A percentile compares a stretch with the other conserved stretches of the same genome.
phyloP scores from a whole-genome alignment of 495 filamentous ascomycete species.

The Clavariopsis aquatica region DNA sequence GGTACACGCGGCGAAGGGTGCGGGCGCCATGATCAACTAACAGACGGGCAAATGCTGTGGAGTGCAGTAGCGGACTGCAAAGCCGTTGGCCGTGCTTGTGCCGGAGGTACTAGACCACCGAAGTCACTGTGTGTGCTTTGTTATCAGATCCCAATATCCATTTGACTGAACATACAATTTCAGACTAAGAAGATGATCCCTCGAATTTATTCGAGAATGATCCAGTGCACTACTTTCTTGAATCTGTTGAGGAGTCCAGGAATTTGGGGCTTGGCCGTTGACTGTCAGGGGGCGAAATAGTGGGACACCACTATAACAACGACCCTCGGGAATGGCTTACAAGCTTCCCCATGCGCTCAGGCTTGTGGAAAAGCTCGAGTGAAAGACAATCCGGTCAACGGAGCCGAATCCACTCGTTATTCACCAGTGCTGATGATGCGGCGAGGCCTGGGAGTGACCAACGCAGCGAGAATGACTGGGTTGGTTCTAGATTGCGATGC shows the following conservation, averaged over 20 bases:
- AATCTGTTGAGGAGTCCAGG: neutral
- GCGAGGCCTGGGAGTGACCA: neutral
- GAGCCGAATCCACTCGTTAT: neutral
- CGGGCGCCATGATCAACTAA: neutral
- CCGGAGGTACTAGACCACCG: neutral
- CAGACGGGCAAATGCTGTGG: neutral
- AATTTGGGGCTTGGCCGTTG: neutral
- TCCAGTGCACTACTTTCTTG: too few species aligned
- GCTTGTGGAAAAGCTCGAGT: neutral
- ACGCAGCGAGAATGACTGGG: neutral
- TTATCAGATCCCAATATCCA: neutral
- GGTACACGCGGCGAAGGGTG: neutral
- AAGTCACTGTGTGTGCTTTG: neutral
- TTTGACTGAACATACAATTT: neutral
- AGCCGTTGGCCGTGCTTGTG: slow-evolving; percentile 10
- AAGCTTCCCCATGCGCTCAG: neutral
- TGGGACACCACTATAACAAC: neutral
- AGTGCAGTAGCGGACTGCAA: slow-evolving; percentile 24
- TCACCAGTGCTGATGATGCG: neutral
- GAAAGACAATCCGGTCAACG: neutral
- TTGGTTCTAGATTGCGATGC: neutral
- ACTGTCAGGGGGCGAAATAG: neutral
- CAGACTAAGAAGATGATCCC: neutral
- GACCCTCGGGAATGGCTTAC: neutral
- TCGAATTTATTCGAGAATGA: neutral